Base-by-base conservation (phyloP, 169 alveolate genomes). In the Neospora caninum region DNA sequence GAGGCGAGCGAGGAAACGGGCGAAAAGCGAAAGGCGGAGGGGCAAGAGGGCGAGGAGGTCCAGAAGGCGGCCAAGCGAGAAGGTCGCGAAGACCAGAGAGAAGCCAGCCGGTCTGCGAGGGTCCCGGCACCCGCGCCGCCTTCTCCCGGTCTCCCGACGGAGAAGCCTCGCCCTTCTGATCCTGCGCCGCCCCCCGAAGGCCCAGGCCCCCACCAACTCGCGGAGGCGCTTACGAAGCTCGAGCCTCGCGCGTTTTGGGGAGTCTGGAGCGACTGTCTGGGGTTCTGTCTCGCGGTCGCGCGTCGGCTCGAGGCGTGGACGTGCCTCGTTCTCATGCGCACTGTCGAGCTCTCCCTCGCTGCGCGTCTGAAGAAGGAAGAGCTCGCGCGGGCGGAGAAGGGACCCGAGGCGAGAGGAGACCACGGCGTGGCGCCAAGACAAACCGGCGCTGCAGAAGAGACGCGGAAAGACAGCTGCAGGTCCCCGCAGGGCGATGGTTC, bases 241-340 rank as follows among this genome's bases (percentile, higher is more conserved):
- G 84, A 73, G n/a, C 43, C 39, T 13, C 41, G 42, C 39, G 45
- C 39, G 27, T 73, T 73, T 73, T n/a, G 9, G 45, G 1, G 84
- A 10, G 84, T 73, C 18, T 73, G 84, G 84, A 2, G 39, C 2
- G 84, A 73, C 84, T 73, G 84, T 22, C 39, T 73, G 25, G 84
- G 84, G n/a, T 73, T 34, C 42, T 73, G 42, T 13, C 43, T 73
- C 25, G 18, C 43, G 31, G 84, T 73, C 84, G 84, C 84, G n/a
- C 84, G 84, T 13, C 84, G 84, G 16, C 43, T 73, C 25, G 84
- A 73, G 25, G 84, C 84, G 25, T 73, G 84, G 84, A 36, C 84
- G 31, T 73, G 41, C 45, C 49, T 73, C 43, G 84, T n/a, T 6
- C 43, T 73, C 16, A 41, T 73, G 84, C 41, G 84, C 16, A 13